Percentiles rank a stretch among this genome's conserved stretches.
These are phyloP conservation scores for Xenosphaeropsis pyriputrescens DNA, from an alignment of 2,329 filamentous ascomycete genomes.

Conservation along the genomic window DNA sequence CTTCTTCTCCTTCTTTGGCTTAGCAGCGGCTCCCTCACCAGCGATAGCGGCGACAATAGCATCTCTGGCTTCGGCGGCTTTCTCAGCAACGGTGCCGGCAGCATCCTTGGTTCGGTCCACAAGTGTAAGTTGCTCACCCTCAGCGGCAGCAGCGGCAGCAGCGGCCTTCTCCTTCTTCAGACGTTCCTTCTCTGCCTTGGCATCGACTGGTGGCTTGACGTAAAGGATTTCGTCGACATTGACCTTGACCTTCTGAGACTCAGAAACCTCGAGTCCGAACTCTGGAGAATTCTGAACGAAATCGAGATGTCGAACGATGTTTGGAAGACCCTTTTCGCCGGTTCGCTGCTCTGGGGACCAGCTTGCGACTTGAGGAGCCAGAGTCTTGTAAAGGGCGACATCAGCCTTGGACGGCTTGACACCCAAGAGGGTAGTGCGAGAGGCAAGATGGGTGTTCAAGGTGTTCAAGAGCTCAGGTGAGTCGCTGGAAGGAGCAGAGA, in stretches of 20 bases:
- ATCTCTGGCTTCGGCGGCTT: slow-evolving; percentile 24
- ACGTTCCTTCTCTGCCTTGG: slow-evolving; percentile 91
- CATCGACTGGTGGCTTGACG: slow-evolving; percentile 77
- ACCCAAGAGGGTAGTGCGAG: slow-evolving; percentile 78
- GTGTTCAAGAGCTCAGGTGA: slow-evolving; percentile 52
- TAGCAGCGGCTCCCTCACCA: slow-evolving; percentile 26
- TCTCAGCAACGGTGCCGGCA: slow-evolving; percentile 31
- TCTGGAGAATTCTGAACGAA: slow-evolving; percentile 86
- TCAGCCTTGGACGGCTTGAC: slow-evolving; percentile 82
- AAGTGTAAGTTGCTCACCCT: slow-evolving; percentile 30
- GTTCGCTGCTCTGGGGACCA: slow-evolving; percentile 83
- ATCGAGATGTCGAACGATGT: slow-evolving; percentile 84
- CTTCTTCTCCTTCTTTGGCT: slow-evolving; percentile 76
- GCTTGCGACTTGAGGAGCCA: slow-evolving; percentile 60
- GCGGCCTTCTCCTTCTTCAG: slow-evolving; percentile 92
- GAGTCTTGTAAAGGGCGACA: slow-evolving; percentile 64
- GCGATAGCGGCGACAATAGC: slow-evolving; percentile 19
- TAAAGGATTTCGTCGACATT: slow-evolving; percentile 71
- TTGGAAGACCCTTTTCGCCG: slow-evolving; percentile 74
- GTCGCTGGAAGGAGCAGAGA: slow-evolving; percentile 46
- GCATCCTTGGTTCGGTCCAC: slow-evolving; percentile 38
- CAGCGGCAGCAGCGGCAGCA: slow-evolving; percentile 37
- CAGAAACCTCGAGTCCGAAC: slow-evolving; percentile 53
- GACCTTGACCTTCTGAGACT: slow-evolving; percentile 62
- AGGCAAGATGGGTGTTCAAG: slow-evolving; percentile 77